Evolutionary conservation across 768 basidiomycete species (phyloP), one percentile per base, ranked within the genome.

Genomic region (Tricholoma terreum): DNA sequence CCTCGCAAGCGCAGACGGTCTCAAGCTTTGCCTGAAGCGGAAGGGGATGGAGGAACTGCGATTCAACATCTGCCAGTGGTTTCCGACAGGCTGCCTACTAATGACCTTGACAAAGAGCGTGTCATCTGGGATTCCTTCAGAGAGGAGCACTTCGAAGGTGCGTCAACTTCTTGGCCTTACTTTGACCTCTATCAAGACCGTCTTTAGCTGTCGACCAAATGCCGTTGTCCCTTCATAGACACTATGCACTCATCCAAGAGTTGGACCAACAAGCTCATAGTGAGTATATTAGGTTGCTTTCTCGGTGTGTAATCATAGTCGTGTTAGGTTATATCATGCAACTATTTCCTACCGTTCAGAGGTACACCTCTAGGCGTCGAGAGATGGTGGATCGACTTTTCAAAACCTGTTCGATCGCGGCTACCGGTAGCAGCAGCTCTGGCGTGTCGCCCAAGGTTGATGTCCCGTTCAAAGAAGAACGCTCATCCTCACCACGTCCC

Each of bases 71-170:
- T 24, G n/a, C n/a, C n/a, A n/a, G n/a, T n/a, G 14, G 61, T 67
- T 15, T 66, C 61, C 19, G 62, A 66, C 49, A 58, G 50, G 52
- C 60, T 56, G 19, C 56, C 52, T 19, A 59, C 52, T 59, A 62
- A 61, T 58, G 63, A 60, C 45, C 66, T 62, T 21, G 77, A 81
- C 63, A 84, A 80, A 67, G 87, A 87, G 62, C 78, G 74, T 57
- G 84, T 84, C 31, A 77, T 89, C 35, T 90, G 89, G 88, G 85
- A 89, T 46, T 75, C 83, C 36, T 81, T 92, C 67, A 82, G 83
- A 65, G 91, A 92, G 64, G 88, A 92, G 58, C 84, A 90, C 63
- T 85, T 84, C 68, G 91, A 92, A 80, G 82, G 91, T 87, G 42
- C 50, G 77, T 59, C 43, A 9, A 10, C 17, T n/a, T 17, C n/a